Evolutionary conservation across 179 eudicot species (phyloP), one percentile per base, ranked within the genome.

Genomic region (Drosera spatulata): DNA sequence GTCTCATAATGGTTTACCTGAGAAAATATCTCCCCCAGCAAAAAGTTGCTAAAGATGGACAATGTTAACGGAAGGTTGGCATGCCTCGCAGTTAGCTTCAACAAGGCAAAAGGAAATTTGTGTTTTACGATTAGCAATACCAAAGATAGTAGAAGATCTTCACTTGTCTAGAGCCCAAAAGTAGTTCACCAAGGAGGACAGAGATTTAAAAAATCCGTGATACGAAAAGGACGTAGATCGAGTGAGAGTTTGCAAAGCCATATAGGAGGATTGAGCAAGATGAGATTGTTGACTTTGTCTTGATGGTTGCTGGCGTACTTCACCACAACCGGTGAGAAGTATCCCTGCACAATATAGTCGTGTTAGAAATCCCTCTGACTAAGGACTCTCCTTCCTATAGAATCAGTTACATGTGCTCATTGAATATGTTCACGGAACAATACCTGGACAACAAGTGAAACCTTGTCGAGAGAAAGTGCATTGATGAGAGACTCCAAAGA

Each of bases 251-350:
- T 53, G 2, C 5, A 61, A 64, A 59, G 63, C 64, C 83, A 39
- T 90, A 94, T 95, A 3, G 97, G 99, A 49, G 99, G 99, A 73
- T 94, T 94, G 8, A 94, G 83, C 48, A 94, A 85, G 58, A 94
- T 79, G 75, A 94, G 85, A 76, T 87, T 74, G 56, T 73, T 71
- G 64, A 94, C 55, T 79, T 91, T 91, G 58, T 90, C 95, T 72
- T 87, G 94, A 74, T 91, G 75, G 60, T 61, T 83, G 73, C 75
- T 72, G 60, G 91, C 97, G 74, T 94, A 94, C 77, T 90, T 90
- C 55, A 87, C 91, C 51, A 80, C 99, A 68, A 80, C 78, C 37
- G 97, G 99, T 10, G 91, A 66, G 68, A 94, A 94, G 62, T 90
- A 90, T 44, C 99, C 99, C 97, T 94, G 82, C 66, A 79, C 65